phyloP scores from a whole-genome alignment of 805 yeast species.

The Candida michaelii region DNA sequence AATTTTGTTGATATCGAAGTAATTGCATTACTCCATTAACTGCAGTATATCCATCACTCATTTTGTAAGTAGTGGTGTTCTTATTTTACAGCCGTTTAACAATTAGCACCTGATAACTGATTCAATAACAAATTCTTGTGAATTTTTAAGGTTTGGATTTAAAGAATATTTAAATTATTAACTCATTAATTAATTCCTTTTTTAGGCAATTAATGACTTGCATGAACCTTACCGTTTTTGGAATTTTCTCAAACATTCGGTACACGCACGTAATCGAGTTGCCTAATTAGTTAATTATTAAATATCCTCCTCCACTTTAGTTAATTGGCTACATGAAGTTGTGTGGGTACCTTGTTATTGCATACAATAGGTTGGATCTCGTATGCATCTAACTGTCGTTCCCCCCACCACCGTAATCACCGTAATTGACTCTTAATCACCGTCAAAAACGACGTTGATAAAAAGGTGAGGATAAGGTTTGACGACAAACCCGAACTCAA shows the following conservation, averaged over 20 bases:
- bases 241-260: slow-evolving; percentile 4
- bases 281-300: background rate
- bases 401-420: too few relatives aligned
- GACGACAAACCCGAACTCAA: too few relatives aligned
- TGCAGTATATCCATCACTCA: slow-evolving; percentile 24
- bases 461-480: too few relatives aligned
- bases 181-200: background rate
- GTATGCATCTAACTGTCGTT: too few relatives aligned
- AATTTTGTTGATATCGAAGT: slow-evolving; percentile 27
- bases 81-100: background rate
- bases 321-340: too few relatives aligned
- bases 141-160: background rate
- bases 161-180: background rate
- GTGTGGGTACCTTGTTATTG: too few relatives aligned
- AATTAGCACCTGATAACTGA: background rate
- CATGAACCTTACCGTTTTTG: slow-evolving; percentile 2
- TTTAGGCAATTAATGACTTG: slow-evolving; percentile 8
- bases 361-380: too few relatives aligned
- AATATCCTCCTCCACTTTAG: background rate
- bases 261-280: background rate
- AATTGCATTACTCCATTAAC: slow-evolving; percentile 29
- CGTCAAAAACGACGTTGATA: too few relatives aligned
- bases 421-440: too few relatives aligned
- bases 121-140: background rate
- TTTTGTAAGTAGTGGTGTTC: background rate